Base-by-base conservation (phyloP, 495 filamentous ascomycete species). In the Massariosphaeria phaeospora region DNA sequence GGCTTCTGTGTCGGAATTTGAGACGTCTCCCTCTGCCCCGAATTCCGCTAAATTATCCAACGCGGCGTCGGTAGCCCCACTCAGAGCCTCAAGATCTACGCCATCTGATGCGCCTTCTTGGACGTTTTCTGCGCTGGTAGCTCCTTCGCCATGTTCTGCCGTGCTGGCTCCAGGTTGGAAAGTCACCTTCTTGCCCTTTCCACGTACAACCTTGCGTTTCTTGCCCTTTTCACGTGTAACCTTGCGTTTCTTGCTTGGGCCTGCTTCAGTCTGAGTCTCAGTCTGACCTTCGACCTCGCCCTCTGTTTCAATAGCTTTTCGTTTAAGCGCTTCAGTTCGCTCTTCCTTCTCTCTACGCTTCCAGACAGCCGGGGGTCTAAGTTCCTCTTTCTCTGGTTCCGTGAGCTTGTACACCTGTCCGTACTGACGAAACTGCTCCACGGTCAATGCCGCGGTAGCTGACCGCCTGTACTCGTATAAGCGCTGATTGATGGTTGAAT, bases 401-500 rank as follows among this genome's bases (percentile, higher is more conserved):
- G 72, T 65, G 10, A 69, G 66, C 38, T 80, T 76, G 27, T 74
- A 52, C 18, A 75, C 73, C 25, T 75, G 66, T 15, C 81, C 69
- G 59, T 76, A 77, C 50, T 86, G 76, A 46, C 89, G 75, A 58
- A 97, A 97, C 63, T 96, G 85, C 38, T 89, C 83, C 4, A 97
- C 85, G 0, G 89, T 91, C 61, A 96, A 73, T 33, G 78, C 77
- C 33, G 86, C 83, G 61, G 83, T 87, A 44, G 85, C 83, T 0
- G 91, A 94, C 4, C 79, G 79, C 44, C 85, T 85, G 66, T 96
- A 98, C 62, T 98, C 93, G 21, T 86, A 83, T 29, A 98, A 76
- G 51, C 93, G 87, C 59, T 91, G 86, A 50, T 84, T 83, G 58
- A 98, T 86, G 2, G 93, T 98, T 26, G 85, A 74, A 61, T 94